phyloP scores from a whole-genome alignment of 2,329 filamentous ascomycete genomes.

The Beauveria australis region DNA sequence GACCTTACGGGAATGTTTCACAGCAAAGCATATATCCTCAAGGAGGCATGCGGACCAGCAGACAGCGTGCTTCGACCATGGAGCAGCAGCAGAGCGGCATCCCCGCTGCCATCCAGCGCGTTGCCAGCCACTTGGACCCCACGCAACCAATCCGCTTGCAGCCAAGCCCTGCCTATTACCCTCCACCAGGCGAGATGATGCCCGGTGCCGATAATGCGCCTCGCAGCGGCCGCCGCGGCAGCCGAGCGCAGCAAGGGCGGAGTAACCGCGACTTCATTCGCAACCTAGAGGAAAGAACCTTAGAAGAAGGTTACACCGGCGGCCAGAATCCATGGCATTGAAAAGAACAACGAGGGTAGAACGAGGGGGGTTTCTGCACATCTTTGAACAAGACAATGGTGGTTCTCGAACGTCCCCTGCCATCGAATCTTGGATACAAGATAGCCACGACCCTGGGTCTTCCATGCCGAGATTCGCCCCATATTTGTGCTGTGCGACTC shows the following conservation, averaged over 20 bases:
- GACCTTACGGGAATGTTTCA: conserved; percentile 50
- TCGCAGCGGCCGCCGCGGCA: conserved; percentile 62
- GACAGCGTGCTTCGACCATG: conserved; percentile 92
- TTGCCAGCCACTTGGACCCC: conserved; percentile 91
- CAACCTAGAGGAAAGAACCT: conserved; percentile 84
- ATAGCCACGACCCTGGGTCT: neutral
- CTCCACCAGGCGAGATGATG: conserved; percentile 79
- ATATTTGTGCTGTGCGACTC: neutral
- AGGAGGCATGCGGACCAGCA: conserved; percentile 60
- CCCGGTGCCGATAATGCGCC: conserved; percentile 52
- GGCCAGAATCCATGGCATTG: conserved; percentile 60
- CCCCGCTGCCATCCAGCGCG: conserved; percentile 83
- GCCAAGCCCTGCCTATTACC: conserved; percentile 94
- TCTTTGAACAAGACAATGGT: neutral
- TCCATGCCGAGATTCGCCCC: neutral
- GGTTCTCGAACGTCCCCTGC: neutral
- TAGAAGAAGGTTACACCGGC: conserved; percentile 85
- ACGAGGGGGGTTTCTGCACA: neutral
- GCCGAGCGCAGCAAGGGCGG: conserved; percentile 55
- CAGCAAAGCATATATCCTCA: conserved; percentile 54
- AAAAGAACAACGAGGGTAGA: conserved; percentile 12
- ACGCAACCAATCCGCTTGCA: conserved; percentile 89
- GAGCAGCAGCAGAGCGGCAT: conserved; percentile 91
- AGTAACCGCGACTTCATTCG: conserved; percentile 84
- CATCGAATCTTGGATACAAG: conserved; percentile 4